phyloP scores from a whole-genome alignment of 2,329 filamentous ascomycete genomes.

The Aureobasidium sp. region DNA sequence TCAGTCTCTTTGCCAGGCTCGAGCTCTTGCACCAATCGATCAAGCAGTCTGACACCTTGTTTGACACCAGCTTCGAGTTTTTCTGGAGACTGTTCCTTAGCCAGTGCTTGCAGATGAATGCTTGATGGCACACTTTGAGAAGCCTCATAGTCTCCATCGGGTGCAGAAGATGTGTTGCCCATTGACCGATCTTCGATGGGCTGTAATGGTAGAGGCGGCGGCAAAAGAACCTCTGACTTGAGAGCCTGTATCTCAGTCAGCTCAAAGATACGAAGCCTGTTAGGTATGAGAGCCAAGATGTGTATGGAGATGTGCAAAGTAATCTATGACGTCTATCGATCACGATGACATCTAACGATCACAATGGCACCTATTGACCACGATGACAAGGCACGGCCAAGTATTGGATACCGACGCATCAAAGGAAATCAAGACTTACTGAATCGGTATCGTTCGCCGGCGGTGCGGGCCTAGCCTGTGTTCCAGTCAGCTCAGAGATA shows the following conservation, averaged over 20 bases:
- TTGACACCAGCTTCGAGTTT: conserved; percentile 36
- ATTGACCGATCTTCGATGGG: not conserved
- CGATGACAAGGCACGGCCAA: too few relatives aligned
- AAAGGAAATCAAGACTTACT: not conserved
- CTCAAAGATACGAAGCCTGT: too few relatives aligned
- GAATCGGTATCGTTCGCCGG: not conserved
- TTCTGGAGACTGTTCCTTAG: conserved; percentile 27
- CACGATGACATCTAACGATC: too few relatives aligned
- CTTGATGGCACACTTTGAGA: not conserved
- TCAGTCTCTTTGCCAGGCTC: conserved; percentile 20
- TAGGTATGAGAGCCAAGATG: not conserved
- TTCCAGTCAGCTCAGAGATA: not conserved
- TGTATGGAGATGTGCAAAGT: not conserved
- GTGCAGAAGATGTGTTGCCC: not conserved
- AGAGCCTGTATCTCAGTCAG: not conserved
- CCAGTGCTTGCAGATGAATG: conserved; percentile 27
- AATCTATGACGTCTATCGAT: too few relatives aligned
- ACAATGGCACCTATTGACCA: too few relatives aligned
- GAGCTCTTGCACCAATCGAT: conserved; percentile 30
- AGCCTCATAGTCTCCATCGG: not conserved
- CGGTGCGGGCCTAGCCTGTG: not conserved
- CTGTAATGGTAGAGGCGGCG: not conserved
- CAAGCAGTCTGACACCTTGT: conserved; percentile 32
- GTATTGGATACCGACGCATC: too few relatives aligned
- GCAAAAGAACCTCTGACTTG: not conserved